Percentiles rank a stretch among this genome's conserved stretches.
These are phyloP conservation scores for Phellinidium pouzarii DNA, from an alignment of 1,284 basidiomycete genomes.

Conservation along the genomic window DNA sequence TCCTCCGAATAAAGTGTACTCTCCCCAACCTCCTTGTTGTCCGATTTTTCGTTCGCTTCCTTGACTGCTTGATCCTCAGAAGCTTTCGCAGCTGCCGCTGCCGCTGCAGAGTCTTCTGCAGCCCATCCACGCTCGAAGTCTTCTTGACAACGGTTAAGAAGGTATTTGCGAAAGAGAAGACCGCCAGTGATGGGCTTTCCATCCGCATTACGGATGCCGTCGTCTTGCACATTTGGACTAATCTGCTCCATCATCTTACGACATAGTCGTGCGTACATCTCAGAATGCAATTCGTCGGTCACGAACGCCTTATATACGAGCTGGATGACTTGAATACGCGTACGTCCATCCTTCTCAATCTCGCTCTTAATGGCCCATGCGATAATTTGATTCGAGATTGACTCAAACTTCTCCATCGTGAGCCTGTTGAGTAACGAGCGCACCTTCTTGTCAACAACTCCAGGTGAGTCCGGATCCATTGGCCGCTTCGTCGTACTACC, in stretches of 20 bases:
- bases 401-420: slow-evolving; percentile 95
- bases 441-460: slow-evolving; percentile 90
- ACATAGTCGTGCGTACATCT: slow-evolving; percentile 95
- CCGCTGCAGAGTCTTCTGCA: slow-evolving; percentile 61
- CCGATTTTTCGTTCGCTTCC: slow-evolving; percentile 18
- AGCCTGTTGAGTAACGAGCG: slow-evolving; percentile 93
- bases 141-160: slow-evolving; percentile 89
- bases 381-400: slow-evolving; percentile 90
- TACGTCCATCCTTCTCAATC: slow-evolving; percentile 88
- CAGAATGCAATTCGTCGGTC: slow-evolving; percentile 91
- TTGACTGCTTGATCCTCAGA: not conserved
- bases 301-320: slow-evolving; percentile 97
- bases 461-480: slow-evolving; percentile 61
- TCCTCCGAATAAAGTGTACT: slow-evolving; percentile 86
- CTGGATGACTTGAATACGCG: slow-evolving; percentile 91
- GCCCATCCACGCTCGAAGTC: slow-evolving; percentile 91
- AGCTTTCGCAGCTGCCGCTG: slow-evolving; percentile 35
- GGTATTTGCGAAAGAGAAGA: slow-evolving; percentile 90
- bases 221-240: slow-evolving; percentile 81
- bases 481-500: slow-evolving; percentile 17
- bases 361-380: slow-evolving; percentile 92
- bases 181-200: slow-evolving; percentile 86
- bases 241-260: slow-evolving; percentile 91
- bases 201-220: slow-evolving; percentile 68
- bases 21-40: slow-evolving; percentile 46